Conservation (phyloP, 2,329 filamentous ascomycete genomes). For the Phyllosticta ampelicida region DNA sequence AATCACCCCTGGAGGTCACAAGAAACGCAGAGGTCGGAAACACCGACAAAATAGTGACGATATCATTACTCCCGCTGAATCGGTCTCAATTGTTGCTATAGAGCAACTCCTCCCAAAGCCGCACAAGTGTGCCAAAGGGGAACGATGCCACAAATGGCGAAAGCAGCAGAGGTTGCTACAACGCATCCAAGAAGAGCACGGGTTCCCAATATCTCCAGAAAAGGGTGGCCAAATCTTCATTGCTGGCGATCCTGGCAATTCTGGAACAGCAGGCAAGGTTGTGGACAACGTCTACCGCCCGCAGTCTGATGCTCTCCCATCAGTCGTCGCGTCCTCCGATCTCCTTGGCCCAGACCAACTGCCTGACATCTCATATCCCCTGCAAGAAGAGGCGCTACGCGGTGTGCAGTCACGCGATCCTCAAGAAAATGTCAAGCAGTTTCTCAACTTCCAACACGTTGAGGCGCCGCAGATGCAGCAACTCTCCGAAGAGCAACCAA, state of each 20-base stretch:
- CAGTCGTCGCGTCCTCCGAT: slow-evolving; percentile 84
- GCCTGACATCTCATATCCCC: slow-evolving; percentile 45
- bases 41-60: slow-evolving; percentile 42
- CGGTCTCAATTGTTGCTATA: slow-evolving; percentile 83
- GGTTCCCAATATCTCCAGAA: slow-evolving; percentile 50
- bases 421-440: slow-evolving; percentile 87
- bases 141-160: slow-evolving; percentile 71
- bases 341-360: slow-evolving; percentile 62
- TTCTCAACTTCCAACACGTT: slow-evolving; percentile 72
- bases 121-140: slow-evolving; percentile 76
- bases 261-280: slow-evolving; percentile 49
- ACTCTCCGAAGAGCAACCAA: slow-evolving; percentile 49
- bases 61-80: slow-evolving; percentile 66
- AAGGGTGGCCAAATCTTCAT: slow-evolving; percentile 63
- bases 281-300: slow-evolving; percentile 50
- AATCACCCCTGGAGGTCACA: slow-evolving; percentile 23
- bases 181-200: slow-evolving; percentile 61
- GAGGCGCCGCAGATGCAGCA: slow-evolving; percentile 47
- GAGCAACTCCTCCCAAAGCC: slow-evolving; percentile 79
- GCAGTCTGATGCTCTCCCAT: slow-evolving; percentile 65
- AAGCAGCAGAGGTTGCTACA: slow-evolving; percentile 70
- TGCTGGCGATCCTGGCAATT: slow-evolving; percentile 68
- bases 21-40: slow-evolving; percentile 31
- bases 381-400: slow-evolving; percentile 64
- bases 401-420: slow-evolving; percentile 64